Evolutionary conservation across 768 basidiomycete species (phyloP).

Genomic region (Thelephora ganbajun): DNA sequence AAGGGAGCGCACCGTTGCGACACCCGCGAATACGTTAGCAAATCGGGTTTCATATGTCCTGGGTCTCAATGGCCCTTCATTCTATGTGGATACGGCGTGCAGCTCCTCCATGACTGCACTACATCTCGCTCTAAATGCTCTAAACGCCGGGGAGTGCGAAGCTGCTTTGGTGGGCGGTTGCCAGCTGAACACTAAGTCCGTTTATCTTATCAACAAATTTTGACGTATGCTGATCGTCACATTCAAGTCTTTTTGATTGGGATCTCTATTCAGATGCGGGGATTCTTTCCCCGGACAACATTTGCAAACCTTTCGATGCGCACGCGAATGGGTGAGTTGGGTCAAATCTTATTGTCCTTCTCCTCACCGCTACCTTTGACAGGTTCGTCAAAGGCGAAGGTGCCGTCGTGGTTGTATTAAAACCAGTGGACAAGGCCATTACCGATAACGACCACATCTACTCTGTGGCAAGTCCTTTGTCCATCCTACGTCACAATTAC

Average conservation of each 20-base stretch:
- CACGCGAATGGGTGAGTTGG: constrained; percentile 25
- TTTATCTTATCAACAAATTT: constrained; percentile 1
- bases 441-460: constrained; percentile 28
- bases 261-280: constrained; percentile 23
- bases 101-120: constrained; percentile 32
- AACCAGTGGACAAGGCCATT: constrained; percentile 24
- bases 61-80: constrained; percentile 30
- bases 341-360: background rate
- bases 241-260: constrained; percentile 21
- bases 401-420: constrained; percentile 24
- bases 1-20: constrained; percentile 17
- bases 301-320: constrained; percentile 31
- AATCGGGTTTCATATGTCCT: constrained; percentile 29
- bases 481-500: background rate
- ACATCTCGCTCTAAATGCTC: constrained; percentile 32
- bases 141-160: constrained; percentile 30
- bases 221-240: background rate
- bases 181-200: constrained; percentile 28
- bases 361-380: background rate
- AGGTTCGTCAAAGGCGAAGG: constrained; percentile 29
- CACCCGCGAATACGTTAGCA: constrained; percentile 21
- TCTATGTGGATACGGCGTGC: constrained; percentile 36
- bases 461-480: constrained; percentile 17
- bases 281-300: constrained; percentile 26
- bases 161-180: constrained; percentile 32